These are phyloP conservation scores for Cercospora zeae-maydis DNA, from an alignment of 2,329 filamentous ascomycete species.

Conservation along the genomic window DNA sequence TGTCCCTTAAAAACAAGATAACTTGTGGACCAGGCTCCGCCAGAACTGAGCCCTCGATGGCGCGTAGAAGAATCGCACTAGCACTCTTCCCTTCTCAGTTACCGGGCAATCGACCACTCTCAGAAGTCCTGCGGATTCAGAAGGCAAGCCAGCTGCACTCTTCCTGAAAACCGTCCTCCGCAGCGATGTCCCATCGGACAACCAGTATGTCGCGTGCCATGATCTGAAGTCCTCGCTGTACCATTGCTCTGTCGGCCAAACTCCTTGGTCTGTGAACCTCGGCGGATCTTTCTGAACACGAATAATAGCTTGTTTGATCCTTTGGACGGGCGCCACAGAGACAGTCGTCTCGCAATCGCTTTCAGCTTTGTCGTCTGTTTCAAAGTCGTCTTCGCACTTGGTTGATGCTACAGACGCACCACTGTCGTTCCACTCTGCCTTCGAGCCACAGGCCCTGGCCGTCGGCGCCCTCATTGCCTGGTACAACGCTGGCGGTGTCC, in stretches of 20 bases:
- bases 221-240: background rate
- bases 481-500: background rate
- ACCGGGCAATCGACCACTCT: background rate
- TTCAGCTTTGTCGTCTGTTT: background rate
- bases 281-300: background rate
- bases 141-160: background rate
- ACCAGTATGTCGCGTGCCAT: background rate
- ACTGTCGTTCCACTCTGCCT: background rate
- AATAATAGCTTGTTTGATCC: background rate
- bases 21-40: background rate
- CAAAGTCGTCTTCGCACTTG: background rate
- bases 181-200: background rate
- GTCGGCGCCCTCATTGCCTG: background rate
- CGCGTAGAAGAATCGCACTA: slow-evolving; percentile 1
- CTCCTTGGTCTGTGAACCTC: background rate
- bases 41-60: background rate
- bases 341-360: background rate
- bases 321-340: too few relatives aligned
- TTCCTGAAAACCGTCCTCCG: background rate
- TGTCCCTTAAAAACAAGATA: background rate
- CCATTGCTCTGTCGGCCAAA: background rate
- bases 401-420: background rate
- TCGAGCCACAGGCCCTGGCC: background rate
- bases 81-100: background rate
- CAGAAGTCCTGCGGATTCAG: background rate